These are phyloP conservation scores for Phytophthora chlamydospora DNA, from an alignment of 352 stramenopile genomes.

Conservation along the genomic window DNA sequence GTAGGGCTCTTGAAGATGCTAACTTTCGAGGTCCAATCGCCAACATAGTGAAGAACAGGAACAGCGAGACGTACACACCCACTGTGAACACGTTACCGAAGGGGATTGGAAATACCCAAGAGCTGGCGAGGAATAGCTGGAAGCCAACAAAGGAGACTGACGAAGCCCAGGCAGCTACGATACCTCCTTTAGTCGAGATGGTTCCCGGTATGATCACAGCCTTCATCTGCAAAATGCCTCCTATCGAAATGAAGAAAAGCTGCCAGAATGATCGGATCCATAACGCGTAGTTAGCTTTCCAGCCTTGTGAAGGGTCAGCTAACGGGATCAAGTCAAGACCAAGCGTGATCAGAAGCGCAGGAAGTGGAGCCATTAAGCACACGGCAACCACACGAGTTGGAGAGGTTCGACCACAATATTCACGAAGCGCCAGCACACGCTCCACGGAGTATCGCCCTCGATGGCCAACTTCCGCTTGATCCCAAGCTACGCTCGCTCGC, in stretches of 20 bases:
- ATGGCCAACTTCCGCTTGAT: slow-evolving; percentile 24
- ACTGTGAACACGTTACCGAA: slow-evolving; percentile 9
- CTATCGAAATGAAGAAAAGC: slow-evolving; percentile 2
- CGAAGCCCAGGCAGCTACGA: neutral
- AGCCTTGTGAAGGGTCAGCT: slow-evolving; percentile 4
- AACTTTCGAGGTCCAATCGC: neutral
- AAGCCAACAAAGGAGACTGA: neutral
- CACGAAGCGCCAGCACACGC: neutral
- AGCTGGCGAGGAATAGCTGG: neutral
- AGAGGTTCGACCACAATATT: slow-evolving; percentile 3
- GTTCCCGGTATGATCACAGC: neutral
- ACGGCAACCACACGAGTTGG: neutral
- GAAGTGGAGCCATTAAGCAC: slow-evolving; percentile 8
- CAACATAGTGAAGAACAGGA: neutral
- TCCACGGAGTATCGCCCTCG: slow-evolving; percentile 3
- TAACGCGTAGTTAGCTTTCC: slow-evolving; percentile 21
- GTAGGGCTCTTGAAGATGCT: neutral
- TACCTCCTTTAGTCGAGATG: neutral
- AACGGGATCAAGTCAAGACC: slow-evolving; percentile 29
- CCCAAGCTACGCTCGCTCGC: too few species aligned
- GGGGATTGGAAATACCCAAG: slow-evolving; percentile 20
- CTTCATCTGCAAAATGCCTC: slow-evolving; percentile 7
- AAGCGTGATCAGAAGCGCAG: slow-evolving; percentile 4
- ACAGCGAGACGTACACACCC: slow-evolving; percentile 1
- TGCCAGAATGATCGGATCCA: slow-evolving; percentile 15